These are phyloP conservation scores for Arctium lappa DNA, from an alignment of 129 eudicot species.

Conservation along the genomic window DNA sequence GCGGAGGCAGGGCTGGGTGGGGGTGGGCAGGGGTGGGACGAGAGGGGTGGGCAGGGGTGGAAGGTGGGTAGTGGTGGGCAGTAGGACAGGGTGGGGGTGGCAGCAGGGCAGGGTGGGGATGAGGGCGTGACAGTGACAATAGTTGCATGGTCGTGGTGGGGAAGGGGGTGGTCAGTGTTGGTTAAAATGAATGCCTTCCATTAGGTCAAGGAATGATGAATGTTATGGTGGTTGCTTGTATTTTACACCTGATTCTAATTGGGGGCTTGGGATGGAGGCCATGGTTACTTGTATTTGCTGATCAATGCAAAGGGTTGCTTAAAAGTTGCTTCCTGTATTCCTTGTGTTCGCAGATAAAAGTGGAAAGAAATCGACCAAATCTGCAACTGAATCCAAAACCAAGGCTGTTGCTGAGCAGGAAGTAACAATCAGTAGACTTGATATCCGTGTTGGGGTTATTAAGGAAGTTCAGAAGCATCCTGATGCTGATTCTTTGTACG, in stretches of 20 bases:
- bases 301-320: conserved; percentile 1
- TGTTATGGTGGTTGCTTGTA: background rate
- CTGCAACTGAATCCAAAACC: conserved; percentile 49
- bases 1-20: too few relatives aligned
- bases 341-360: conserved; percentile 39
- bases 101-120: too few relatives aligned
- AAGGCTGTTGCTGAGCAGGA: conserved; percentile 64
- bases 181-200: too few relatives aligned
- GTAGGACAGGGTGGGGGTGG: too few relatives aligned
- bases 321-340: background rate
- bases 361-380: conserved; percentile 51
- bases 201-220: too few relatives aligned
- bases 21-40: too few relatives aligned
- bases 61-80: too few relatives aligned
- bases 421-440: conserved; percentile 74
- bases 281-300: background rate
- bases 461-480: conserved; percentile 88
- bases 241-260: background rate
- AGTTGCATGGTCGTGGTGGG: too few relatives aligned
- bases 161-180: too few relatives aligned
- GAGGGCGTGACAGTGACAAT: too few relatives aligned
- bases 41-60: too few relatives aligned
- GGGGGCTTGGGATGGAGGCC: background rate
- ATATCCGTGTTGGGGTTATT: conserved; percentile 93
- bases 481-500: conserved; percentile 95